A percentile compares a stretch with the other conserved stretches of the same genome.
phyloP scores from a whole-genome alignment of 768 basidiomycete species.

The Boletales sp. region DNA sequence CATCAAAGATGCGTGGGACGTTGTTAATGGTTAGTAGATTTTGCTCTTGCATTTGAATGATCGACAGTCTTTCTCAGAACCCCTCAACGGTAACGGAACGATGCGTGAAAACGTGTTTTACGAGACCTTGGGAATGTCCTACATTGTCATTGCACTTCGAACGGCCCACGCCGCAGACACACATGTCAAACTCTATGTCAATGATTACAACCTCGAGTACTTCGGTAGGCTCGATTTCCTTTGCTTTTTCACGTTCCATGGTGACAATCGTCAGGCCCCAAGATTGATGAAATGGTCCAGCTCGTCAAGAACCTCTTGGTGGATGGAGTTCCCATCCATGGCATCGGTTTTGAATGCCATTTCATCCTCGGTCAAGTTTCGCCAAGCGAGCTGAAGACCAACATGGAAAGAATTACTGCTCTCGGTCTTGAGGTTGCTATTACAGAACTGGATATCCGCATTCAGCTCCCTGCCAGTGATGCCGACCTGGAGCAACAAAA shows the following conservation, averaged over 20 bases:
- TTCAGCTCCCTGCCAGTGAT: constrained; percentile 46
- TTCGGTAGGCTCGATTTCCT: constrained; percentile 11
- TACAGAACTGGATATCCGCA: constrained; percentile 66
- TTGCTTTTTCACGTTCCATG: neutral
- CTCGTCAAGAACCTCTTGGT: constrained; percentile 48
- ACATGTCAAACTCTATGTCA: constrained; percentile 31
- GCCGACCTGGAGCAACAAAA: constrained; percentile 52
- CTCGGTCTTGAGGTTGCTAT: constrained; percentile 66
- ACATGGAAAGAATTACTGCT: constrained; percentile 50
- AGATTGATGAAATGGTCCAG: constrained; percentile 48
- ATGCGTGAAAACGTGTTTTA: constrained; percentile 52
- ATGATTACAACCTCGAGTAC: constrained; percentile 26
- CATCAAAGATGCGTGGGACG: constrained; percentile 19
- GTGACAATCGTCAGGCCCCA: constrained; percentile 4
- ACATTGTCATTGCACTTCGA: constrained; percentile 46
- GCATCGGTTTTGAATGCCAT: constrained; percentile 59
- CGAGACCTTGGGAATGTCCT: constrained; percentile 43
- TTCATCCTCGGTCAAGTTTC: constrained; percentile 58
- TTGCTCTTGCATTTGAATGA: neutral
- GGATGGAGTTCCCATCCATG: constrained; percentile 52
- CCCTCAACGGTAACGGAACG: constrained; percentile 53
- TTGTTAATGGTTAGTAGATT: constrained; percentile 11
- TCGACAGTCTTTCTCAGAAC: constrained; percentile 7
- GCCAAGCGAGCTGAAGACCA: constrained; percentile 39
- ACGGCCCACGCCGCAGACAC: constrained; percentile 29